Evolutionary conservation across 2,329 filamentous ascomycete species (phyloP).

Genomic region (Venturia pyrina): DNA sequence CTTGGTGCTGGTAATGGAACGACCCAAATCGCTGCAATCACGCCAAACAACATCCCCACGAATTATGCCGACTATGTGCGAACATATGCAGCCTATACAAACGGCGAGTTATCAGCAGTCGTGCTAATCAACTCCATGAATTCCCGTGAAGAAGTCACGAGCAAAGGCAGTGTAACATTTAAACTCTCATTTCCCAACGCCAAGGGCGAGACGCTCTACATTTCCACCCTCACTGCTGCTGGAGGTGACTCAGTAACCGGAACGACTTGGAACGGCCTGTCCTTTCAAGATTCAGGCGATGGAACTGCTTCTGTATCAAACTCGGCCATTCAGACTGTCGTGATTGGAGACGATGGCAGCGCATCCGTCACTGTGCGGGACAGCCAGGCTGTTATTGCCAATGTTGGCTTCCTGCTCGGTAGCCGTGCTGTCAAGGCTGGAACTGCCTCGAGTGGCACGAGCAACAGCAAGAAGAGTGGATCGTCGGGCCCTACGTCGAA

Average conservation of each 20-base stretch:
- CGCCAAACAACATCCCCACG: constrained; percentile 21
- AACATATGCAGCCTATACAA: constrained; percentile 37
- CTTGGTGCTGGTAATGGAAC: constrained; percentile 38
- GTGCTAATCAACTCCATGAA: constrained; percentile 38
- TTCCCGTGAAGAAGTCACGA: constrained; percentile 29
- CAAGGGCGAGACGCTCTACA: constrained; percentile 33
- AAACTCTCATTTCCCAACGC: constrained; percentile 31
- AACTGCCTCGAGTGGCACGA: not conserved
- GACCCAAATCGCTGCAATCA: constrained; percentile 32
- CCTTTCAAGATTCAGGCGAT: constrained; percentile 32
- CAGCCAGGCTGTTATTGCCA: constrained; percentile 37
- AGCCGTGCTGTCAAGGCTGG: constrained; percentile 3
- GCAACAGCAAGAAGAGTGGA: not conserved
- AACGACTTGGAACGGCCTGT: constrained; percentile 39
- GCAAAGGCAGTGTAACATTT: constrained; percentile 32
- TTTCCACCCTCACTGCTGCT: constrained; percentile 37
- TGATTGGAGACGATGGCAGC: constrained; percentile 24
- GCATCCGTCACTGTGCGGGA: constrained; percentile 30
- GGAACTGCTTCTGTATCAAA: constrained; percentile 30
- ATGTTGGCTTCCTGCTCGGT: constrained; percentile 31
- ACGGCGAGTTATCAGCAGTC: constrained; percentile 31
- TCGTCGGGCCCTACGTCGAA: not conserved
- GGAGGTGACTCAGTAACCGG: constrained; percentile 34
- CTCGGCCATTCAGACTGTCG: constrained; percentile 20
- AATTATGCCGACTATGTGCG: constrained; percentile 33